These are phyloP conservation scores for Leishmania lainsoni DNA, from an alignment of 208 protist species.

Conservation along the genomic window DNA sequence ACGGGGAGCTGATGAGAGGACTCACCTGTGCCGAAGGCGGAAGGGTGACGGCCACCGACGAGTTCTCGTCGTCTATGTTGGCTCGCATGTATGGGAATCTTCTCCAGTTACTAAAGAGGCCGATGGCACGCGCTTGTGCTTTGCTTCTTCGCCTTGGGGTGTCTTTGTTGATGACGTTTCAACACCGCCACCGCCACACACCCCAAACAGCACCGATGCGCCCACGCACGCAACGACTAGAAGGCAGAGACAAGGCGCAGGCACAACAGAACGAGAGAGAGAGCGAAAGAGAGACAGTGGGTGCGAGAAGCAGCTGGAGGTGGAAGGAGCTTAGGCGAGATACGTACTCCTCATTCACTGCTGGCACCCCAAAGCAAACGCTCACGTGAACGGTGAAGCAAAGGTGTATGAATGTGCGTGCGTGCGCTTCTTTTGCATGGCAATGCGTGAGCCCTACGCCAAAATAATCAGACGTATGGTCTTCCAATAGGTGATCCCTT, in stretches of 20 bases:
- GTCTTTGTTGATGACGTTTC: background rate
- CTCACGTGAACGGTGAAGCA: too few relatives aligned
- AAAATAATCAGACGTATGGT: background rate
- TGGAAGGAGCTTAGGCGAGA: background rate
- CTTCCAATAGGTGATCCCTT: background rate
- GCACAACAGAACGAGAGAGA: too few relatives aligned
- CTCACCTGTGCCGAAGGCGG: conserved; percentile 7
- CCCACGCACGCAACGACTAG: background rate
- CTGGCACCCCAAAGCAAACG: too few relatives aligned
- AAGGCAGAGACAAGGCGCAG: too few relatives aligned
- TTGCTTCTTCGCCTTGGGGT: background rate
- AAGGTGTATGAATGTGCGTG: background rate
- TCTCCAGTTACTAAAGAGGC: background rate
- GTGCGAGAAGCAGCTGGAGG: background rate
- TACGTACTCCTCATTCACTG: too few relatives aligned
- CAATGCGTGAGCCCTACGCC: background rate
- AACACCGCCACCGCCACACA: background rate
- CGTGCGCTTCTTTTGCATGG: background rate
- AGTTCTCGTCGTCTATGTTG: conserved; percentile 25
- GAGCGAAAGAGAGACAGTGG: background rate
- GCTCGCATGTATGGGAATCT: conserved; percentile 2
- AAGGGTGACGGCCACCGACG: conserved; percentile 18
- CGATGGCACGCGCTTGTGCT: too few relatives aligned
- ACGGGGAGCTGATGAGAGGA: background rate
- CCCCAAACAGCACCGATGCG: background rate